Conservation (phyloP, 2,329 filamentous ascomycete genomes). For the Neophaeococcomyces aloes region DNA sequence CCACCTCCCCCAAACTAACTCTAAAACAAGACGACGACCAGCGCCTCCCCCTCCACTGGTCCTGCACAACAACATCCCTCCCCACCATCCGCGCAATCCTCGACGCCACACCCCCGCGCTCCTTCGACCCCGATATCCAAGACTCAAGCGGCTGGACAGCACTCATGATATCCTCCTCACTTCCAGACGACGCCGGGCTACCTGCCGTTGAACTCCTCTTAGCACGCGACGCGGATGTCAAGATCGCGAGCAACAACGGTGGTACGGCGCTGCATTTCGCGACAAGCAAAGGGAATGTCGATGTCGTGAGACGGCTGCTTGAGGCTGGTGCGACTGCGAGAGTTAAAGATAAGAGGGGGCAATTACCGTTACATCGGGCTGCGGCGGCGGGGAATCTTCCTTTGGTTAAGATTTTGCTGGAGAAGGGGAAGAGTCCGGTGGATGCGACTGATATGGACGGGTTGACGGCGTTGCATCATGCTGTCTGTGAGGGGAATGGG, state of each 20-base stretch:
- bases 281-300: conserved; percentile 78
- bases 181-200: conserved; percentile 37
- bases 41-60: conserved; percentile 89
- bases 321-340: conserved; percentile 65
- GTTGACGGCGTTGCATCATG: conserved; percentile 80
- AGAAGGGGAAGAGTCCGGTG: conserved; percentile 60
- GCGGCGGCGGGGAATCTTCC: conserved; percentile 83
- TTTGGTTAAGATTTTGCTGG: conserved; percentile 66
- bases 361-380: conserved; percentile 81
- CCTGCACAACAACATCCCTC: conserved; percentile 68
- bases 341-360: conserved; percentile 74
- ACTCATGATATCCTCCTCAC: conserved; percentile 40
- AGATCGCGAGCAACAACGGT: conserved; percentile 32
- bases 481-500: conserved; percentile 49
- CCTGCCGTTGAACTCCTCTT: conserved; percentile 36
- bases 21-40: conserved; percentile 70
- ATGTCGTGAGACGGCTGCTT: conserved; percentile 68
- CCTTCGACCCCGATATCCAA: conserved; percentile 20
- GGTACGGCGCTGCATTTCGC: conserved; percentile 86
- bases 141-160: conserved; percentile 42
- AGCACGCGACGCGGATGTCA: conserved; percentile 38
- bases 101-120: conserved; percentile 39
- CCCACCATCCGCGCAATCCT: conserved; percentile 52
- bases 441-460: conserved; percentile 75
- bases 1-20: conserved; percentile 73